Conservation (phyloP, 1,284 basidiomycete species). For the Flammula alnicola region DNA sequence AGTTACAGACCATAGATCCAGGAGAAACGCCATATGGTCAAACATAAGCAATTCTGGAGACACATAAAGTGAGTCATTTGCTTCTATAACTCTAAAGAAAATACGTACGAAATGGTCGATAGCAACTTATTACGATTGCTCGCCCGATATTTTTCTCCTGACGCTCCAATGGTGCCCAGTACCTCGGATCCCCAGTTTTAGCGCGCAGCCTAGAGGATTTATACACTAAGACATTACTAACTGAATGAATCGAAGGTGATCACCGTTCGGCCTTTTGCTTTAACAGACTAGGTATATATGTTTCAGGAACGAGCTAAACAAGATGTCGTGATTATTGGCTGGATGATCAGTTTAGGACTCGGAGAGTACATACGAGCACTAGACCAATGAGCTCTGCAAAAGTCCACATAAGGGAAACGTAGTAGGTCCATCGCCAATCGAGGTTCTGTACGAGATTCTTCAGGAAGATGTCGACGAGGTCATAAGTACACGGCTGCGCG, state of each 20-base stretch:
- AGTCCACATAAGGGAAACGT: constrained; percentile 68
- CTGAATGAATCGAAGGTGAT: constrained; percentile 37
- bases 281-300: constrained; percentile 69
- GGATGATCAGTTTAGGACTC: neutral
- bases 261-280: constrained; percentile 59
- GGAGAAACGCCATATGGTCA: constrained; percentile 78
- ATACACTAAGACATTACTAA: constrained; percentile 24
- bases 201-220: constrained; percentile 51
- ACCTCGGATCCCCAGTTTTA: constrained; percentile 56
- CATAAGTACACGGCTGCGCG: constrained; percentile 4
- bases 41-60: constrained; percentile 64
- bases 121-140: constrained; percentile 59
- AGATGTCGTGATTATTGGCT: constrained; percentile 39
- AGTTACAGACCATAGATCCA: constrained; percentile 60
- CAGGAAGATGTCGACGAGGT: constrained; percentile 7
- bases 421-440: constrained; percentile 83
- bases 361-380: constrained; percentile 45
- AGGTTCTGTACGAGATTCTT: constrained; percentile 48
- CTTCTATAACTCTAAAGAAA: neutral
- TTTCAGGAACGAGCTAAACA: constrained; percentile 69
- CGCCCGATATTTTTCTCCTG: constrained; percentile 45
- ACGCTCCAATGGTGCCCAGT: constrained; percentile 61
- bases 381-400: constrained; percentile 51
- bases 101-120: constrained; percentile 75
- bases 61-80: neutral